Base-by-base conservation (phyloP, 2,329 filamentous ascomycete genomes). In the Scedosporium minutisporum region DNA sequence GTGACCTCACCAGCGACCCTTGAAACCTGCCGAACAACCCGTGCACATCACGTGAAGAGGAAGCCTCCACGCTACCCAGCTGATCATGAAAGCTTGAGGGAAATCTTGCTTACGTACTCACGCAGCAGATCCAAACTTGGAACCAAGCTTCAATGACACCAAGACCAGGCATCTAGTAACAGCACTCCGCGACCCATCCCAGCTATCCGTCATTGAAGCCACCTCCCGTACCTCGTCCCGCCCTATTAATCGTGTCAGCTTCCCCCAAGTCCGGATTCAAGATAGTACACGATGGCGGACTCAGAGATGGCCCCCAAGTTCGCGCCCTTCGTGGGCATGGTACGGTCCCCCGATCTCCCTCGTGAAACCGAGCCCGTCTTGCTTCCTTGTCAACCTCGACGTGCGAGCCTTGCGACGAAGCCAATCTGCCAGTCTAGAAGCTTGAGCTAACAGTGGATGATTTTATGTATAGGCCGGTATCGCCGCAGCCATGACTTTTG, bases 291-390 rank as follows among this genome's bases (percentile, higher is more conserved):
- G 65, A 85, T 85, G 83, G 77, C 75, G 62, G 69, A 82, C 68
- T 84, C 83, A 58, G 84, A 87, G 68, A 76, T 86, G 65, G 80
- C 87, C 64, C 90, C 90, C 69, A 90, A 89, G 77, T 93, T 93
- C 74, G 90, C 90, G 78, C 90, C 90, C 69, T 95, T 93, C 80
- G 83, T 93, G 74, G 90, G 90, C 80, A 91, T 93, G 89, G 89
- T 92, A 80, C 77, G 87, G 78, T n/a, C n/a, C n/a, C n/a, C n/a
- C n/a, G n/a, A n/a, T n/a, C n/a, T n/a, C n/a, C n/a, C n/a, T n/a
- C n/a, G n/a, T n/a, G n/a, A n/a, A n/a, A n/a, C n/a, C n/a, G n/a
- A n/a, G n/a, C n/a, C n/a, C n/a, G n/a, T n/a, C n/a, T n/a, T n/a
- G 16, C 9, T 18, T 29, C 9, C 41, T 53, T 12, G 14, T 42